A percentile compares a stretch with the other conserved stretches of the same genome.
Conservation (phyloP, 2,329 filamentous ascomycete species). For the Didymella pinodella region DNA sequence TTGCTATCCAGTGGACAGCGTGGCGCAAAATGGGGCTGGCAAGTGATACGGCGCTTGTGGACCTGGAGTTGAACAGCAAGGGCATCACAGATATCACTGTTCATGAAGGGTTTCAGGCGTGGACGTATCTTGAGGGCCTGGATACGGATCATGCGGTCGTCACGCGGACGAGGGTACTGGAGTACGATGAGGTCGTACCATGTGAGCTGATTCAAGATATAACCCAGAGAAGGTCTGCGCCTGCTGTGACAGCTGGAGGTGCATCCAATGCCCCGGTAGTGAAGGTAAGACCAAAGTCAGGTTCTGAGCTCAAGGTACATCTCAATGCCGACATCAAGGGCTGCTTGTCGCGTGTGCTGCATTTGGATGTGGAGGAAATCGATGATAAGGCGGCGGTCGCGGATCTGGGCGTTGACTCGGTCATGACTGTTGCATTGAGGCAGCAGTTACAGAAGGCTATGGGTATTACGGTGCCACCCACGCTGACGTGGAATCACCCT, state of each 20-base stretch:
- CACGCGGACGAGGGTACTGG: conserved; percentile 42
- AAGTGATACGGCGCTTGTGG: conserved; percentile 49
- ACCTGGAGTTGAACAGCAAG: conserved; percentile 52
- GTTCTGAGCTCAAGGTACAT: conserved; percentile 41
- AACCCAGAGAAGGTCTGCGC: conserved; percentile 19
- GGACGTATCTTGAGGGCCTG: conserved; percentile 49
- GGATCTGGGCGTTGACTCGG: conserved; percentile 53
- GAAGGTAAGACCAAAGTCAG: conserved; percentile 17
- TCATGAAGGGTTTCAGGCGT: conserved; percentile 55
- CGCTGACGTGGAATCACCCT: conserved; percentile 53
- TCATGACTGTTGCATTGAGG: conserved; percentile 52
- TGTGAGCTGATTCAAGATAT: conserved; percentile 30
- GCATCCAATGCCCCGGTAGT: background rate
- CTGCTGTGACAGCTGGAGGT: background rate
- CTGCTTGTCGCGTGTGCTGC: conserved; percentile 48
- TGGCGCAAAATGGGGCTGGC: conserved; percentile 56
- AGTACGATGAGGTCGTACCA: conserved; percentile 41
- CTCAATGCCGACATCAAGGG: conserved; percentile 44
- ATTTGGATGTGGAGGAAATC: conserved; percentile 46
- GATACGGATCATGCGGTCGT: conserved; percentile 54
- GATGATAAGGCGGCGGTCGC: conserved; percentile 46
- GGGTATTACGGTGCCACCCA: conserved; percentile 51
- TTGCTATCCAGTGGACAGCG: conserved; percentile 55
- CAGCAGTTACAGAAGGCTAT: conserved; percentile 48
- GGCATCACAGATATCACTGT: conserved; percentile 55